Conservation (phyloP, 441 rosid genomes). For the Kokia cookei region DNA sequence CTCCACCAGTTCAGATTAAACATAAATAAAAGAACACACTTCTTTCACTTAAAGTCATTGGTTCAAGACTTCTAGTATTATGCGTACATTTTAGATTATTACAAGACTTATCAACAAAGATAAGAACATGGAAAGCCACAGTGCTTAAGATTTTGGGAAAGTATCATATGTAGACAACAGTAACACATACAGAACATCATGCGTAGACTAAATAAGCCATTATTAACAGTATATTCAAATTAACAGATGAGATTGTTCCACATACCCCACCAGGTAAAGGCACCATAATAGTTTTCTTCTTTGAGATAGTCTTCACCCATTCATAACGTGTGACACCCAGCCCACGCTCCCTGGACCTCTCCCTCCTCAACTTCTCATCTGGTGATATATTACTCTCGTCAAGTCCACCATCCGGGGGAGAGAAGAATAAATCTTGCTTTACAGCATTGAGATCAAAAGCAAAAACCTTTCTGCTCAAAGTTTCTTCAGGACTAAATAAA, state of each 20-base stretch:
- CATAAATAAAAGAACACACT: not conserved
- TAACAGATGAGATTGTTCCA: constrained; percentile 16
- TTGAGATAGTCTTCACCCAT: constrained; percentile 74
- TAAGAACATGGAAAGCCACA: not conserved
- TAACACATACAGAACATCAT: not conserved
- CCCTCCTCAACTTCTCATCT: constrained; percentile 90
- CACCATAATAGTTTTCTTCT: constrained; percentile 70
- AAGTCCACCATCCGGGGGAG: constrained; percentile 88
- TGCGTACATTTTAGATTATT: not conserved
- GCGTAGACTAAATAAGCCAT: not conserved
- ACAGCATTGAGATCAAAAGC: constrained; percentile 53
- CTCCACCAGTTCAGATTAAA: not conserved
- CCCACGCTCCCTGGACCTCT: constrained; percentile 87
- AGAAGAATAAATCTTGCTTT: constrained; percentile 55
- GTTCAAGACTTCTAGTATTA: not conserved
- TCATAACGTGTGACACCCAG: constrained; percentile 94
- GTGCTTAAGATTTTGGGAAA: not conserved
- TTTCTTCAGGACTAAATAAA: constrained; percentile 72
- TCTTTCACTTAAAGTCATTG: not conserved
- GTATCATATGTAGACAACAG: not conserved
- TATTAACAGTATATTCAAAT: not conserved
- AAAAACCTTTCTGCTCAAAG: constrained; percentile 62
- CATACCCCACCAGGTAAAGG: constrained; percentile 94
- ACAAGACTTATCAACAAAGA: not conserved
- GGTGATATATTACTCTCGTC: constrained; percentile 83